Conservation (phyloP, 2,329 filamentous ascomycete genomes). For the Pseudofabraea citricarpa region DNA sequence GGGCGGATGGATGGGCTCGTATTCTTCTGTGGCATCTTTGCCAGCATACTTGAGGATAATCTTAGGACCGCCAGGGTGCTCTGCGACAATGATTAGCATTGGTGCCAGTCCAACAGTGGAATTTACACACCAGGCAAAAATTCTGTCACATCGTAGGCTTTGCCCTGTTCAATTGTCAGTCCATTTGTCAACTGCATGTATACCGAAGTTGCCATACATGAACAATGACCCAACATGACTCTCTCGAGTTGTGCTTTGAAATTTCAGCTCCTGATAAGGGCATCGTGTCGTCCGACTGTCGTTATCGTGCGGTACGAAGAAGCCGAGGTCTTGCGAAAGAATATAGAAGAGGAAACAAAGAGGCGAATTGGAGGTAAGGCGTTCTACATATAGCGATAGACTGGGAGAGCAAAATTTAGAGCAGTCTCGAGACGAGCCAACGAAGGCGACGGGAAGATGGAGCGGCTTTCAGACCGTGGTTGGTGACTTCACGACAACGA, state of each 20-base stretch:
- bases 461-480: too few relatives aligned
- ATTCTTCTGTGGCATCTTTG: slow-evolving; percentile 90
- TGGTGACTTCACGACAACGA: not conserved
- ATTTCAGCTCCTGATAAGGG: slow-evolving; percentile 49
- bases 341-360: not conserved
- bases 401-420: too few relatives aligned
- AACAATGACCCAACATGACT: slow-evolving; percentile 90
- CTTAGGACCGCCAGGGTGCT: slow-evolving; percentile 84
- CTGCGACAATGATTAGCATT: slow-evolving; percentile 33
- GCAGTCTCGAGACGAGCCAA: too few relatives aligned
- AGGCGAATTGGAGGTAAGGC: not conserved
- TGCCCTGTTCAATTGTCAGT: slow-evolving; percentile 44
- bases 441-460: too few relatives aligned
- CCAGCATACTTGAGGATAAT: slow-evolving; percentile 97
- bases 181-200: slow-evolving; percentile 8
- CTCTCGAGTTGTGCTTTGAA: slow-evolving; percentile 69
- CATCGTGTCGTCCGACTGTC: slow-evolving; percentile 17
- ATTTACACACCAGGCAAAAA: slow-evolving; percentile 64
- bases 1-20: slow-evolving; percentile 82
- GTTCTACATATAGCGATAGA: too few relatives aligned
- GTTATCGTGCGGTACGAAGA: not conserved
- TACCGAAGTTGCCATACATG: slow-evolving; percentile 45
- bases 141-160: slow-evolving; percentile 85
- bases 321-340: slow-evolving; percentile 8
- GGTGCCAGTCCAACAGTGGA: too few relatives aligned